These are phyloP conservation scores for Tephrocybe sp. DNA, from an alignment of 768 basidiomycete genomes.

Conservation along the genomic window DNA sequence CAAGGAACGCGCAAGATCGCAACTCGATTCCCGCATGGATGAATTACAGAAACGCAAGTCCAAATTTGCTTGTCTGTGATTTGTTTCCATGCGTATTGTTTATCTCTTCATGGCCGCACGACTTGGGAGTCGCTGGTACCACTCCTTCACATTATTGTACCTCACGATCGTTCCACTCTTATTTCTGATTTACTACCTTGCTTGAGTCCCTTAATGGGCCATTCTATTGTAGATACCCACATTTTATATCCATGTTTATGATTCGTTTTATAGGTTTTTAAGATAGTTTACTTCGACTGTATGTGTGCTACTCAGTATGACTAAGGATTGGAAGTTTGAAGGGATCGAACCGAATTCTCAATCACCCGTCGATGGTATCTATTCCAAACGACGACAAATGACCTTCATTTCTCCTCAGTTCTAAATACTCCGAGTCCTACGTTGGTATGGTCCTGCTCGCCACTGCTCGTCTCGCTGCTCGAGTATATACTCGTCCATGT, in stretches of 20 bases:
- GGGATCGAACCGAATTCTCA: no score
- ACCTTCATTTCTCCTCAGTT: no score
- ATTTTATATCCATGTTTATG: slow-evolving; percentile 34
- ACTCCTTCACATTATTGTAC: slow-evolving; percentile 20
- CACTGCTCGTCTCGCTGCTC: slow-evolving; percentile 1
- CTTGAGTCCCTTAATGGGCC: slow-evolving; percentile 27
- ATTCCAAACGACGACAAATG: no score
- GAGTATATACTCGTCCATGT: not conserved
- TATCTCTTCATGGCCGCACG: slow-evolving; percentile 16
- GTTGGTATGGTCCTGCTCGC: no score
- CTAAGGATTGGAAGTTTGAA: slow-evolving; percentile 9
- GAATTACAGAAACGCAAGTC: slow-evolving; percentile 85
- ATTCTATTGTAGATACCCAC: slow-evolving; percentile 46
- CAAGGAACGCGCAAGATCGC: slow-evolving; percentile 87
- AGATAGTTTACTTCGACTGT: slow-evolving; percentile 17
- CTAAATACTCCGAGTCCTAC: no score
- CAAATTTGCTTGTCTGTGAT: slow-evolving; percentile 87
- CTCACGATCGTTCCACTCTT: slow-evolving; percentile 26
- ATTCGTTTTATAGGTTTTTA: slow-evolving; percentile 29
- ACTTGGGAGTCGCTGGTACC: slow-evolving; percentile 17
- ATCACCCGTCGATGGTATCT: no score
- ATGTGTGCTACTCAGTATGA: slow-evolving; percentile 23
- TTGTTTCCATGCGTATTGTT: slow-evolving; percentile 11
- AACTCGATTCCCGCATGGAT: slow-evolving; percentile 86
- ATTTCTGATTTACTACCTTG: slow-evolving; percentile 27